Base-by-base conservation (phyloP, 2,329 filamentous ascomycete species). In the Hortaea werneckii region DNA sequence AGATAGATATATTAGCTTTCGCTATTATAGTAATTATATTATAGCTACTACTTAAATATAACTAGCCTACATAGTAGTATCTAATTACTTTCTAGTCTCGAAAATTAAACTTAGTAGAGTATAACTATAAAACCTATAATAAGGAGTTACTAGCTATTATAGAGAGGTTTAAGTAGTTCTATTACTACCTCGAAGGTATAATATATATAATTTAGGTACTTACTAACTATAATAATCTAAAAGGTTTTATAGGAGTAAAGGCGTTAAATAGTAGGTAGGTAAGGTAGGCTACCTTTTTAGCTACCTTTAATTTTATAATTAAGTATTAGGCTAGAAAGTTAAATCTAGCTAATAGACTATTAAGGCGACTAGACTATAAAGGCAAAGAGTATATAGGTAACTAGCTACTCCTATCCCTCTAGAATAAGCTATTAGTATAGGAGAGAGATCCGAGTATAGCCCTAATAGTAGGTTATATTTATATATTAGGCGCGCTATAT, bases 221-320 rank as follows among this genome's bases (percentile, higher is more conserved):
- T 35, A 47, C 35, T 2, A 43, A 54, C 29, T 37, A 54, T 41
- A 52, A 54, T 35, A 52, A 50, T 45, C 42, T 54, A 11, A 40
- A 32, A 20, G 43, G 43, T 29, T 54, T 54, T 42, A 52, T 42
- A 9, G 51, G 34, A 7, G 50, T 40, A 4, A 54, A 52, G 44
- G 38, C 46, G 20, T 39, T 53, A 27, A 45, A 30, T 6, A n/a
- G 44, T 35, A 35, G 39, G 32, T 27, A 52, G 34, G 37, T 40
- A 29, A n/a, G 47, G 44, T 54, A 35, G 51, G 6, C 11, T 29
- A 47, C 29, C 50, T 40, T 44, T 55, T 32, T 45, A 48, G 42
- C 50, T 10, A 47, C 44, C 9, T 54, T 55, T 8, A 50, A 59
- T 42, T 58, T 58, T 34, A 34, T n/a, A 7, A 34, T 48, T 34